phyloP scores from a whole-genome alignment of 2,329 filamentous ascomycete species.

The Paraconiothyrium sp. region DNA sequence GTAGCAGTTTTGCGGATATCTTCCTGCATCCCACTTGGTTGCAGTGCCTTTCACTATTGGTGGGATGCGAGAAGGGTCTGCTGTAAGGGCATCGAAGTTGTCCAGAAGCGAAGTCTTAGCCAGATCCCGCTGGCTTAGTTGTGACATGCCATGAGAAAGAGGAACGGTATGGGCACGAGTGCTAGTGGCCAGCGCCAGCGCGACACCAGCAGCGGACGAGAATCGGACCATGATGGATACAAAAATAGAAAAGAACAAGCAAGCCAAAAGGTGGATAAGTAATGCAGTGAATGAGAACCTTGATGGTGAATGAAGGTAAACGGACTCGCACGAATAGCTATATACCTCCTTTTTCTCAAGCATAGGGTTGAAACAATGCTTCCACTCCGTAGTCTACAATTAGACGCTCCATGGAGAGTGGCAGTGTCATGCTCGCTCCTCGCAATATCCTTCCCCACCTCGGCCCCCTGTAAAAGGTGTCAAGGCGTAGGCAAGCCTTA shows the following conservation, averaged over 20 bases:
- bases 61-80: constrained; percentile 13
- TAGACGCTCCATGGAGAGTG: neutral
- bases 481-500: neutral
- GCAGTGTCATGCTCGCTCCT: neutral
- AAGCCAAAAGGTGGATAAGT: neutral
- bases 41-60: constrained; percentile 4
- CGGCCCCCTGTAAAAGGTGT: neutral
- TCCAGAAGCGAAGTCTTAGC: constrained; percentile 7
- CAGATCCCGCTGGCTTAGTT: constrained; percentile 10
- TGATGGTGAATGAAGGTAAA: neutral
- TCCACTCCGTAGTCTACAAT: constrained; percentile 7
- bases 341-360: neutral
- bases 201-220: constrained; percentile 9
- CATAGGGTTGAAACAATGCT: constrained; percentile 3
- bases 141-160: constrained; percentile 10
- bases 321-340: neutral
- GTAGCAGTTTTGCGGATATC: constrained; percentile 23
- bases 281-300: neutral
- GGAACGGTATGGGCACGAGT: constrained; percentile 11
- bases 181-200: constrained; percentile 9
- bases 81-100: constrained; percentile 14
- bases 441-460: constrained; percentile 1
- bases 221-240: constrained; percentile 12
- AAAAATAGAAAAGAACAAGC: neutral
- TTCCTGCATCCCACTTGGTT: constrained; percentile 9